These are phyloP conservation scores for Tetrahymena thermophila DNA, from an alignment of 73 alveolate species.

Conservation along the genomic window DNA sequence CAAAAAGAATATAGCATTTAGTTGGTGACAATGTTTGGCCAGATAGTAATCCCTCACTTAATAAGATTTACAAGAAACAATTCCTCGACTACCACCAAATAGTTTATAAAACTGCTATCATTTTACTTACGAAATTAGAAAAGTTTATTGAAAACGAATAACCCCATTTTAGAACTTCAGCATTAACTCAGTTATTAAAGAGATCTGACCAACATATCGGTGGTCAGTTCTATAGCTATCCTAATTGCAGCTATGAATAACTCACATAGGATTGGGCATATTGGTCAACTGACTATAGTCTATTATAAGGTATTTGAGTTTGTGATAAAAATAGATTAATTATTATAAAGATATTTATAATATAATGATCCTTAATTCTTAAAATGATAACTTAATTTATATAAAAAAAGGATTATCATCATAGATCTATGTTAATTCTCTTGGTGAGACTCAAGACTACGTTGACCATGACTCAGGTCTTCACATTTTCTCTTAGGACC, in stretches of 20 bases:
- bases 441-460: not conserved
- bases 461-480: not conserved
- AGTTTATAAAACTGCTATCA: not conserved
- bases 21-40: not conserved
- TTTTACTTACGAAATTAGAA: not conserved
- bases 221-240: not conserved
- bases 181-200: not conserved
- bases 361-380: not conserved
- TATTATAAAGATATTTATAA: not conserved
- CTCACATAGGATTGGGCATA: not conserved
- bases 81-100: not conserved
- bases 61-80: not conserved
- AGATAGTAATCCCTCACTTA: not conserved
- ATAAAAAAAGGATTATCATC: not conserved
- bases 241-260: not conserved
- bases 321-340: not conserved
- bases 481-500: not conserved
- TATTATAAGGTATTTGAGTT: not conserved
- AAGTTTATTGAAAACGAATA: not conserved
- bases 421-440: not conserved
- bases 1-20: not conserved
- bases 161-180: not conserved
- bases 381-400: not conserved
- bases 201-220: not conserved
- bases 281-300: not conserved